phyloP scores from a whole-genome alignment of 2,329 filamentous ascomycete species.

The Pleomassaria siparia region DNA sequence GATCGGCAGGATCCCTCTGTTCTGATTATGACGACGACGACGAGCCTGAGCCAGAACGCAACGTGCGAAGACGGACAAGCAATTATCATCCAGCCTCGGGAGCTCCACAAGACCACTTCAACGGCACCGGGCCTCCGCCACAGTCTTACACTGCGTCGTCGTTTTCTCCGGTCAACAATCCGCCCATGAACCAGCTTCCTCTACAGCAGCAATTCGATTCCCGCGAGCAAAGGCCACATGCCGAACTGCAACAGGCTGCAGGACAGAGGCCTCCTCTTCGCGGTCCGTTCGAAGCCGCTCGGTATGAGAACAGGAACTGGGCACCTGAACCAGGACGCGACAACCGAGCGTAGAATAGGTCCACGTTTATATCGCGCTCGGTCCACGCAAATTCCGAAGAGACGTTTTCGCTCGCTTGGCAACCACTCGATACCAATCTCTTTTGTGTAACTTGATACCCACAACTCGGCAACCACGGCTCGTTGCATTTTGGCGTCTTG shows the following conservation, averaged over 20 bases:
- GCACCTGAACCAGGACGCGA: slow-evolving; percentile 14
- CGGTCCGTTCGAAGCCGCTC: slow-evolving; percentile 19
- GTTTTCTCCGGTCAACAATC: slow-evolving; percentile 24
- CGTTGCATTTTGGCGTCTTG: slow-evolving; percentile 1
- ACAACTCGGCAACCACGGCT: slow-evolving; percentile 12
- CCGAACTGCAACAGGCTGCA: slow-evolving; percentile 8
- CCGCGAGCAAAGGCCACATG: slow-evolving; percentile 13
- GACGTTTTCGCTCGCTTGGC: not conserved
- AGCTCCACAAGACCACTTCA: slow-evolving; percentile 22
- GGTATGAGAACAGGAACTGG: slow-evolving; percentile 32
- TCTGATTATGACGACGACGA: slow-evolving; percentile 27
- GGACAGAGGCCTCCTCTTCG: slow-evolving; percentile 17
- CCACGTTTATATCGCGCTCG: not conserved
- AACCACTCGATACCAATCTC: slow-evolving; percentile 1
- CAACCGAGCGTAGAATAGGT: slow-evolving; percentile 5
- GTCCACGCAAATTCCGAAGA: not conserved
- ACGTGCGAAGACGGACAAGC: slow-evolving; percentile 41
- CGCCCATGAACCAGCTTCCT: slow-evolving; percentile 11
- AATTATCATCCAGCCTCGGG: slow-evolving; percentile 37
- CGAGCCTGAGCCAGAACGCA: slow-evolving; percentile 35
- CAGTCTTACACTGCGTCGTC: slow-evolving; percentile 20
- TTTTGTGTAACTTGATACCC: slow-evolving; percentile 16
- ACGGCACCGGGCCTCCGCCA: slow-evolving; percentile 19
- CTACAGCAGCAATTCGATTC: slow-evolving; percentile 16
- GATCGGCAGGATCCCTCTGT: slow-evolving; percentile 32